A percentile compares a stretch with the other conserved stretches of the same genome.
Evolutionary conservation across 805 yeast genomes (phyloP).

Genomic region (Sungouiella blattae): DNA sequence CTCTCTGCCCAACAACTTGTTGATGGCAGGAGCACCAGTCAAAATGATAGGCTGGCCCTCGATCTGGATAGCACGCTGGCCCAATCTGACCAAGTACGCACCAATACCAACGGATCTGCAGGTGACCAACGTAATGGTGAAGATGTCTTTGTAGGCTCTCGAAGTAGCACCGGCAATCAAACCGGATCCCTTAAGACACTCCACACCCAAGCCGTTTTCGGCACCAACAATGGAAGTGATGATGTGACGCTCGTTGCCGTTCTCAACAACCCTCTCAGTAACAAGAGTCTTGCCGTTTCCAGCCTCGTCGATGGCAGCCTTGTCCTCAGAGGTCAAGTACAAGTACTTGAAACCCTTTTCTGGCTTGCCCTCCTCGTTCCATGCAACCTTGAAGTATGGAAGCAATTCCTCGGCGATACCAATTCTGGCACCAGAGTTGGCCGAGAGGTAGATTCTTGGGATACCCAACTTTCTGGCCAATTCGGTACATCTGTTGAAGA

Average conservation of each 20-base stretch:
- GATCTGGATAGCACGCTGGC: constrained; percentile 98
- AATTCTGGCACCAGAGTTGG: constrained; percentile 98
- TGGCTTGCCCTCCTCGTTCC: constrained; percentile 78
- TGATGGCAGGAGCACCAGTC: constrained; percentile 99
- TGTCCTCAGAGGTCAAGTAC: constrained; percentile 71
- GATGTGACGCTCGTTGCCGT: constrained; percentile 77
- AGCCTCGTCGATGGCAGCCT: constrained; percentile 50
- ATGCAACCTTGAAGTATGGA: constrained; percentile 84
- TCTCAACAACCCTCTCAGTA: constrained; percentile 77
- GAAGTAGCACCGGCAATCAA: constrained; percentile 98
- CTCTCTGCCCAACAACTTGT: constrained; percentile 93
- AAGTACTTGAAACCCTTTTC: constrained; percentile 87
- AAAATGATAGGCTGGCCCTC: constrained; percentile 98
- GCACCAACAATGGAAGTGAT: constrained; percentile 87
- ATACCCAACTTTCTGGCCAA: constrained; percentile 86
- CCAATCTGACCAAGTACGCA: constrained; percentile 95
- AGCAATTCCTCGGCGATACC: constrained; percentile 97
- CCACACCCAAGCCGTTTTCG: constrained; percentile 97
- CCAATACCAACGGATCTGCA: constrained; percentile 99
- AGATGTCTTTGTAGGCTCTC: constrained; percentile 94
- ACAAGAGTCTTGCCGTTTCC: constrained; percentile 61
- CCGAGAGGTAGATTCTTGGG: constrained; percentile 93
- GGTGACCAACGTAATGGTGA: constrained; percentile 97
- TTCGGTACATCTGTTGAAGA: constrained; percentile 90
- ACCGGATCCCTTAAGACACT: constrained; percentile 97